Conservation (phyloP, 345 rosid species). For the Citrus sinensis region DVS_A1.0 CM039167.1:9133501-9134000, state of each 20-base stretch:
- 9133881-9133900: background rate
- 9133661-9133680: background rate
- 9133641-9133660: background rate
- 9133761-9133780: background rate
- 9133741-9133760: background rate
- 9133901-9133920: too few species aligned
- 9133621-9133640: background rate
- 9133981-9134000: background rate
- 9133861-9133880: background rate
- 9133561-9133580: background rate
- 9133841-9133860: background rate
- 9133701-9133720: background rate
- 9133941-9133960: background rate
- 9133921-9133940: background rate
- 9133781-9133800: conserved; percentile 5
- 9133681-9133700: background rate
- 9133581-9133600: background rate
- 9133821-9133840: conserved; percentile 10
- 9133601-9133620: background rate
- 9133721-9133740: background rate
- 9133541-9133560: background rate
- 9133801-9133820: background rate
- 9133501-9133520: background rate
- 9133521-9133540: background rate
- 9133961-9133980: background rate